phyloP scores from a whole-genome alignment of 306 rosid species.

The Cucumis cinereus region DNA sequence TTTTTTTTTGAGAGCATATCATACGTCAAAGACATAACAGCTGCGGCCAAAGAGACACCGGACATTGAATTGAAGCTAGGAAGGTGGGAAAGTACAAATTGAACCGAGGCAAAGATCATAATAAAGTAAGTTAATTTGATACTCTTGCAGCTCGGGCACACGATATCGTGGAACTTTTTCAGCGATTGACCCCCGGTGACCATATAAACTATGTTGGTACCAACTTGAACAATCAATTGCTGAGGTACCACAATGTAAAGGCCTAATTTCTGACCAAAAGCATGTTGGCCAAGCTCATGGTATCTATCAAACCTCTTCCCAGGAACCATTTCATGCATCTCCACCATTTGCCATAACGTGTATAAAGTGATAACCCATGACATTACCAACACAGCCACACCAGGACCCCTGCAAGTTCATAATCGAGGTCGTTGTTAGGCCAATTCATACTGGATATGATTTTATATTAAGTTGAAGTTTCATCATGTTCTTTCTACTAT shows the following conservation, averaged over 20 bases:
- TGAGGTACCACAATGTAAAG: constrained; percentile 55
- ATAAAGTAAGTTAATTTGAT: constrained; percentile 40
- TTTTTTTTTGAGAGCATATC: background rate
- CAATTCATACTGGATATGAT: background rate
- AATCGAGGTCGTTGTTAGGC: background rate
- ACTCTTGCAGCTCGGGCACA: constrained; percentile 11
- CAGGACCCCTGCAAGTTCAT: constrained; percentile 62
- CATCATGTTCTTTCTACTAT: background rate
- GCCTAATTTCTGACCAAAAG: constrained; percentile 48
- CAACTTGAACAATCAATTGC: constrained; percentile 38
- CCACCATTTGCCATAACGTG: constrained; percentile 60
- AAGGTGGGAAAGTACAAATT: constrained; percentile 43
- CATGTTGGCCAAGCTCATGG: constrained; percentile 47
- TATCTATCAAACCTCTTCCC: constrained; percentile 47
- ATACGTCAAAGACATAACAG: constrained; percentile 44
- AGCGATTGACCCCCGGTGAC: constrained; percentile 50
- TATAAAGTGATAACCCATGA: constrained; percentile 51
- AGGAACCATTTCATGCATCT: constrained; percentile 56
- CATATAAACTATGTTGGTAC: constrained; percentile 37
- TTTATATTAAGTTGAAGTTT: background rate
- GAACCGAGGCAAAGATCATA: constrained; percentile 48
- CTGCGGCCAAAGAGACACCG: constrained; percentile 33
- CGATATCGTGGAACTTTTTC: constrained; percentile 28
- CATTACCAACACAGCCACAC: constrained; percentile 34
- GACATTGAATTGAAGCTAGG: constrained; percentile 47